These are phyloP conservation scores for Fusarium nygamai DNA, from an alignment of 2,329 filamentous ascomycete genomes.

Conservation along the genomic window DNA sequence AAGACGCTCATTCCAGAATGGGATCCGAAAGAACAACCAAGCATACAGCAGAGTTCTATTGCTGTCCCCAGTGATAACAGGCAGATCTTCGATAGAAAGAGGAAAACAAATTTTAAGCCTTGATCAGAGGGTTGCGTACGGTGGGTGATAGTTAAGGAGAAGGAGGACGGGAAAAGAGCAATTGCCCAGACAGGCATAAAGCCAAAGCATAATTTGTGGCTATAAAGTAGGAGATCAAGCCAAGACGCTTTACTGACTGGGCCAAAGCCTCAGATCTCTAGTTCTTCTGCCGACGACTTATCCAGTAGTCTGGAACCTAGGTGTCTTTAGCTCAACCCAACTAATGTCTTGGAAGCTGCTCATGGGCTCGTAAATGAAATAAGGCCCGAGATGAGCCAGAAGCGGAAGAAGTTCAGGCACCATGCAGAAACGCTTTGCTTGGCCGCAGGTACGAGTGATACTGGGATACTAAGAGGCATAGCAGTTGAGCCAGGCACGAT, in stretches of 20 bases:
- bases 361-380: neutral
- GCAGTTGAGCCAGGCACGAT: neutral
- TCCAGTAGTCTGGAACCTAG: neutral
- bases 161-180: neutral
- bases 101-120: neutral
- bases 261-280: neutral
- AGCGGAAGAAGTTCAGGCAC: neutral
- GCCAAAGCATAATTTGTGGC: constrained; percentile 29
- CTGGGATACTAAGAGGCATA: neutral
- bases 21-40: neutral
- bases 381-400: neutral
- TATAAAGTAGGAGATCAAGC: neutral
- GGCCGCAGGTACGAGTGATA: neutral
- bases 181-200: neutral
- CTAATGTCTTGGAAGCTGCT: neutral
- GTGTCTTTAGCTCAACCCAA: neutral
- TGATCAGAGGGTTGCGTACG: neutral
- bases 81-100: neutral
- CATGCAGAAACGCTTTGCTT: neutral
- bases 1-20: neutral
- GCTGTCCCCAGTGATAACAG: neutral
- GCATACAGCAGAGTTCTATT: neutral
- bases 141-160: neutral
- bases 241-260: constrained; percentile 4
- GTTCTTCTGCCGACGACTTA: neutral